Conservation (phyloP, 306 rosid genomes). For the Trichosanthes cucumerina region DNA sequence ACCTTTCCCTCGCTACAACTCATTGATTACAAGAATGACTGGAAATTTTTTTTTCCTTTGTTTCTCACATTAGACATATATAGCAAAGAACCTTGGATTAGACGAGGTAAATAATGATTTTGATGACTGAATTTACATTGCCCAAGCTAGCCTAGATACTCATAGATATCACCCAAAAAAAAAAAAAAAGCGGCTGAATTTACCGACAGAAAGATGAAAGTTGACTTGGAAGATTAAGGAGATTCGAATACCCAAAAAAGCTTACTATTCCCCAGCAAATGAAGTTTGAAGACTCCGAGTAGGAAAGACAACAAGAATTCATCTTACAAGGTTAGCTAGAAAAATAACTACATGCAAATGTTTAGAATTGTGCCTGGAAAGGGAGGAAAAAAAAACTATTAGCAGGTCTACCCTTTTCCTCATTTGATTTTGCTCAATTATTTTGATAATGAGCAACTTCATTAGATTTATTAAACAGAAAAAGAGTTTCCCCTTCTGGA, state of each 20-base stretch:
- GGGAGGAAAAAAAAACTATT: background rate
- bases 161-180: too few relatives aligned
- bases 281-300: background rate
- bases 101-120: background rate
- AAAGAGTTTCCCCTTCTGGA: background rate
- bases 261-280: background rate
- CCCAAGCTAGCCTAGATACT: too few relatives aligned
- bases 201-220: background rate
- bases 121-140: background rate
- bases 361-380: background rate
- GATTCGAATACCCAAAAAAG: background rate
- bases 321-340: background rate
- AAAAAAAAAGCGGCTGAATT: too few relatives aligned
- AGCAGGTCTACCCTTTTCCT: background rate
- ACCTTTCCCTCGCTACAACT: background rate
- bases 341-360: background rate
- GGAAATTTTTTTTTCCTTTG: background rate
- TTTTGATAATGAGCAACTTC: background rate
- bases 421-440: background rate
- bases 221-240: background rate
- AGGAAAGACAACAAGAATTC: background rate
- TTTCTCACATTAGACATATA: background rate
- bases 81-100: background rate
- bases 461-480: background rate
- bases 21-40: background rate